Evolutionary conservation across 1,284 basidiomycete genomes (phyloP).

Genomic region (Chondrostereum purpureum): DNA sequence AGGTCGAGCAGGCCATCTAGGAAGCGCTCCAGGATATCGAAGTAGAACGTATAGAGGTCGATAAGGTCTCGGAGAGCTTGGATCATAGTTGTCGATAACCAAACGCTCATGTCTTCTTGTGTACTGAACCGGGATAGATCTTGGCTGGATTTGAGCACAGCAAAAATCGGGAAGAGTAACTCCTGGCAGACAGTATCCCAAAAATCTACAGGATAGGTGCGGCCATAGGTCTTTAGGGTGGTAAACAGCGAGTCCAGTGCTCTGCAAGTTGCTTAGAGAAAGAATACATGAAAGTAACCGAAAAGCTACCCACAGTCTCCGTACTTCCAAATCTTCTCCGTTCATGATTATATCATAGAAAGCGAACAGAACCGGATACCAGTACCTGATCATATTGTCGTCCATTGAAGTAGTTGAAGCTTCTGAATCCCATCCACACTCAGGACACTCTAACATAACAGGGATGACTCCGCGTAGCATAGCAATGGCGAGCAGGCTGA

Average conservation of each 20-base stretch:
- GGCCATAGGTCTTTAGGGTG: conserved; percentile 88
- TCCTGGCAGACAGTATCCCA: conserved; percentile 99
- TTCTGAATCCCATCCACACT: conserved; percentile 58
- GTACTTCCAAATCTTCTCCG: conserved; percentile 96
- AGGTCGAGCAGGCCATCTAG: conserved; percentile 90
- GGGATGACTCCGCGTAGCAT: conserved; percentile 92
- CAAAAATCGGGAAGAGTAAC: conserved; percentile 97
- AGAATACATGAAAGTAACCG: conserved; percentile 1
- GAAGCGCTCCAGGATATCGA: conserved; percentile 85
- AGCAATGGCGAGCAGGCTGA: conserved; percentile 92
- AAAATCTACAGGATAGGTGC: conserved; percentile 85
- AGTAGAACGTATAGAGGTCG: conserved; percentile 95
- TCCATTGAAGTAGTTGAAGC: conserved; percentile 41
- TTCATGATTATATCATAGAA: conserved; percentile 99
- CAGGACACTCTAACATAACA: conserved; percentile 82
- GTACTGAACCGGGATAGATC: conserved; percentile 91
- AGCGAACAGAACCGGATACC: conserved; percentile 94
- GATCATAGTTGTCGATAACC: conserved; percentile 99
- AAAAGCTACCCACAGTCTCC: conserved; percentile 71
- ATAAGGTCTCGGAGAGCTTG: conserved; percentile 95
- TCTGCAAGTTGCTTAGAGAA: conserved; percentile 33
- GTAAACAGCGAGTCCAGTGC: conserved; percentile 95
- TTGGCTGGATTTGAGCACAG: conserved; percentile 86
- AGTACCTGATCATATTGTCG: conserved; percentile 89
- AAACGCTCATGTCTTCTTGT: conserved; percentile 99